Conservation (phyloP, 208 protist genomes). For the Acanthamoeba royreba region DNA sequence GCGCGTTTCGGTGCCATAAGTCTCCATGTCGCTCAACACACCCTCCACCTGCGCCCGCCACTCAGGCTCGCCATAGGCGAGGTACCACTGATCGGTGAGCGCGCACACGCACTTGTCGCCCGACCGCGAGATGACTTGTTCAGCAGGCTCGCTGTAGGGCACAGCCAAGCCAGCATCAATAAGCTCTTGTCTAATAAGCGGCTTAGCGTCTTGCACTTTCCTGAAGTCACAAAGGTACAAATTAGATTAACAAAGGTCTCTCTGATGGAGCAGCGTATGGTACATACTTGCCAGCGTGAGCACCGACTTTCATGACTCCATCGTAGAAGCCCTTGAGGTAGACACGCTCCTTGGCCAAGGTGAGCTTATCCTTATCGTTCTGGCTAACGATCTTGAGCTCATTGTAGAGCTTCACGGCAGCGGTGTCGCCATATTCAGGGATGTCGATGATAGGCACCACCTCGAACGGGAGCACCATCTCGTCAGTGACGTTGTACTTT, state of each 20-base stretch:
- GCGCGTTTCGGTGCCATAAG: slow-evolving; percentile 89
- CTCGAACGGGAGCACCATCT: slow-evolving; percentile 85
- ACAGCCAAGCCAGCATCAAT: slow-evolving; percentile 84
- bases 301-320: slow-evolving; percentile 88
- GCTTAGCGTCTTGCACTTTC: slow-evolving; percentile 94
- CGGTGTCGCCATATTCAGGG: slow-evolving; percentile 81
- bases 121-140: slow-evolving; percentile 95
- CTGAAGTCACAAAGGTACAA: not conserved
- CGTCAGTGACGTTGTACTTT: slow-evolving; percentile 89
- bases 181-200: slow-evolving; percentile 82
- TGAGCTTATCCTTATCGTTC: slow-evolving; percentile 93
- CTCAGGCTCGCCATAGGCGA: slow-evolving; percentile 98
- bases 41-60: slow-evolving; percentile 84
- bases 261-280: not conserved
- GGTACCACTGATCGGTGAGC: slow-evolving; percentile 98
- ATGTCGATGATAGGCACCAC: slow-evolving; percentile 95
- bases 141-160: slow-evolving; percentile 96
- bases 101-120: slow-evolving; percentile 99
- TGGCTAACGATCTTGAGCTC: slow-evolving; percentile 94
- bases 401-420: slow-evolving; percentile 90
- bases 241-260: not conserved
- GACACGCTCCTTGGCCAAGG: slow-evolving; percentile 94
- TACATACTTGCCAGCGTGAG: slow-evolving; percentile 58
- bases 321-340: slow-evolving; percentile 99
- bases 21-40: slow-evolving; percentile 81